Evolutionary conservation across 2,329 filamentous ascomycete species (phyloP).

Genomic region (Emmonsiellopsis sp.): DNA sequence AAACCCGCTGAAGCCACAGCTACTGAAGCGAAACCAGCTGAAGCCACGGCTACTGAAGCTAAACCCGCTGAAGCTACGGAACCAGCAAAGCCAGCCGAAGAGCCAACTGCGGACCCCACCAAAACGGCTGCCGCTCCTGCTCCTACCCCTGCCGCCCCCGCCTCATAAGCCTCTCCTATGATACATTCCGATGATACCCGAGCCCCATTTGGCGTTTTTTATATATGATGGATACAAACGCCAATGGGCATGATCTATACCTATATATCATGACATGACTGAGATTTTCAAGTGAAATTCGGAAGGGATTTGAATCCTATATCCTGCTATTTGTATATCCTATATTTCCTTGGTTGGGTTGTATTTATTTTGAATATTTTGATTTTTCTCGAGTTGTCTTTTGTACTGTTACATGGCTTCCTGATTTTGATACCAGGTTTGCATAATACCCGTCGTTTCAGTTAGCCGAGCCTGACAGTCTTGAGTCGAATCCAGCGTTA

Average conservation of each 20-base stretch:
- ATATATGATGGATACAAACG: background rate
- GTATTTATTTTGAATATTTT: background rate
- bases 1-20: conserved; percentile 2
- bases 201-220: background rate
- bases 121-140: conserved; percentile 5
- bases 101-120: conserved; percentile 1
- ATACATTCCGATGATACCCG: background rate
- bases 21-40: conserved; percentile 1
- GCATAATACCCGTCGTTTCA: too few relatives aligned
- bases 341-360: background rate
- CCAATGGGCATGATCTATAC: background rate
- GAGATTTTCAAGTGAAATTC: background rate
- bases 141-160: conserved; percentile 3
- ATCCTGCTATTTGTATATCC: background rate
- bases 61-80: conserved; percentile 1
- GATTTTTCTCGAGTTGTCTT: background rate
- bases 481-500: too few relatives aligned
- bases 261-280: background rate
- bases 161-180: background rate
- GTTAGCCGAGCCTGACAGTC: too few relatives aligned
- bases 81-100: background rate
- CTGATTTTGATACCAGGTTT: too few relatives aligned
- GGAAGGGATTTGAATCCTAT: background rate
- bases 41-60: background rate
- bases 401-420: too few relatives aligned